Conservation (phyloP, 2,329 filamentous ascomycete genomes). For the Elsinoe arachidis region DNA sequence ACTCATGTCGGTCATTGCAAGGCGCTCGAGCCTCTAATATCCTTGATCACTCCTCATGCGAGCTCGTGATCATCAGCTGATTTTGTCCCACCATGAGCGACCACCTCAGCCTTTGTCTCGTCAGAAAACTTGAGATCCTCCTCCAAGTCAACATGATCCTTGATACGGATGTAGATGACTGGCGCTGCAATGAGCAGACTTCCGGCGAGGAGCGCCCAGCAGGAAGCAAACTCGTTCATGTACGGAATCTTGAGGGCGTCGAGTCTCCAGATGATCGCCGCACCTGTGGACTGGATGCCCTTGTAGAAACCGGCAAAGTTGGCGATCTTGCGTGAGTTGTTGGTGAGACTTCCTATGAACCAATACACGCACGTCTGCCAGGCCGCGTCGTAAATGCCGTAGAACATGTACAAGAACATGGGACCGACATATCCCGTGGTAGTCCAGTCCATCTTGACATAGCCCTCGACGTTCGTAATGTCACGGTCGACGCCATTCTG, state of each 20-base stretch:
- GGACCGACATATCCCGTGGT: slow-evolving; percentile 61
- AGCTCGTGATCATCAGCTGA: slow-evolving; percentile 14
- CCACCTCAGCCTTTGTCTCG: slow-evolving; percentile 67
- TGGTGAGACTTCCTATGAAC: slow-evolving; percentile 90
- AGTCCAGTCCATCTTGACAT: slow-evolving; percentile 54
- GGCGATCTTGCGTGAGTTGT: slow-evolving; percentile 83
- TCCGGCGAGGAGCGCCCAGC: slow-evolving; percentile 69
- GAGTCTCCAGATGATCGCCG: slow-evolving; percentile 65
- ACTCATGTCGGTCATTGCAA: not conserved
- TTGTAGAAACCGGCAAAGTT: slow-evolving; percentile 91
- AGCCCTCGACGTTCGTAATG: slow-evolving; percentile 19
- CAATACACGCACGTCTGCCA: slow-evolving; percentile 92
- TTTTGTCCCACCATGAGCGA: slow-evolving; percentile 17
- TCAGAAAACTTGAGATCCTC: slow-evolving; percentile 80
- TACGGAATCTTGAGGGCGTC: slow-evolving; percentile 56
- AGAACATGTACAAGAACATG: slow-evolving; percentile 86
- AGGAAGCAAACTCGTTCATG: slow-evolving; percentile 62
- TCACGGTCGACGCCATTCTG: slow-evolving; percentile 51
- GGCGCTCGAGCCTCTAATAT: not conserved
- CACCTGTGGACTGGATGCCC: slow-evolving; percentile 79
- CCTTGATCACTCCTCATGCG: not conserved
- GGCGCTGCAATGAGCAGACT: slow-evolving; percentile 69
- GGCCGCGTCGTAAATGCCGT: slow-evolving; percentile 78
- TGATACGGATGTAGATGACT: slow-evolving; percentile 68
- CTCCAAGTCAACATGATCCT: slow-evolving; percentile 71